Percentiles rank a stretch among this genome's conserved stretches.
Evolutionary conservation across 257 asterid genomes (phyloP).

Genomic region (Nicotiana sylvestris): DNA sequence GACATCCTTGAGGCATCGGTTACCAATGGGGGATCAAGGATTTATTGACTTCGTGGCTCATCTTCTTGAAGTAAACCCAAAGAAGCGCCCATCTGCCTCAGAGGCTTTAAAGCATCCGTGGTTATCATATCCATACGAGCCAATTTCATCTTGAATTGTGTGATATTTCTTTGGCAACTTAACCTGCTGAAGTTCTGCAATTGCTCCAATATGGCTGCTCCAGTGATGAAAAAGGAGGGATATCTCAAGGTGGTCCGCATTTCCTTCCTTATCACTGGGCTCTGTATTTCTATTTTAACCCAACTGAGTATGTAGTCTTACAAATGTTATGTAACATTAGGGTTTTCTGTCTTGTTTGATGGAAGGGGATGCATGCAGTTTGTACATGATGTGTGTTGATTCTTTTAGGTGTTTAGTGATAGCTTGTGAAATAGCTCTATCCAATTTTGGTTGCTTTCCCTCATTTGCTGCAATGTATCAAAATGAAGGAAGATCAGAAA

Average conservation of each 20-base stretch:
- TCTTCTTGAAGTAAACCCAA: constrained; percentile 82
- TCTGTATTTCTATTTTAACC: constrained; percentile 30
- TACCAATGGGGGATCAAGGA: constrained; percentile 99
- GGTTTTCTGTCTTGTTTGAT: constrained; percentile 27
- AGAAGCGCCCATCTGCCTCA: constrained; percentile 80
- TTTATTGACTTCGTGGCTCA: constrained; percentile 81
- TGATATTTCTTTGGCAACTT: neutral
- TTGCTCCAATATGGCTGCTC: neutral
- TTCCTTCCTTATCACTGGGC: constrained; percentile 28
- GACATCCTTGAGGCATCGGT: constrained; percentile 85
- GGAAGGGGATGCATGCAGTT: constrained; percentile 44
- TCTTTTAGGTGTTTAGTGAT: constrained; percentile 51
- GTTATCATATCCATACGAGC: constrained; percentile 94
- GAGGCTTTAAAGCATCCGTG: constrained; percentile 96
- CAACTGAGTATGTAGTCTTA: constrained; percentile 30
- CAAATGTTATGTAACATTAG: constrained; percentile 43
- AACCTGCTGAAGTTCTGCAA: constrained; percentile 12
- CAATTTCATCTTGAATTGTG: constrained; percentile 69
- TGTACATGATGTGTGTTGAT: constrained; percentile 70
- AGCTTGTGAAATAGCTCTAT: constrained; percentile 49
- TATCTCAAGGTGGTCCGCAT: constrained; percentile 14
- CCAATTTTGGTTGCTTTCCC: constrained; percentile 41
- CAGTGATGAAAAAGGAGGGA: constrained; percentile 15
- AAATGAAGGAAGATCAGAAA: constrained; percentile 6
- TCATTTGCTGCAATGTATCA: constrained; percentile 23